Evolutionary conservation across 1,284 basidiomycete genomes (phyloP).

Genomic region (Austroboletus novae-zelandiae): DNA sequence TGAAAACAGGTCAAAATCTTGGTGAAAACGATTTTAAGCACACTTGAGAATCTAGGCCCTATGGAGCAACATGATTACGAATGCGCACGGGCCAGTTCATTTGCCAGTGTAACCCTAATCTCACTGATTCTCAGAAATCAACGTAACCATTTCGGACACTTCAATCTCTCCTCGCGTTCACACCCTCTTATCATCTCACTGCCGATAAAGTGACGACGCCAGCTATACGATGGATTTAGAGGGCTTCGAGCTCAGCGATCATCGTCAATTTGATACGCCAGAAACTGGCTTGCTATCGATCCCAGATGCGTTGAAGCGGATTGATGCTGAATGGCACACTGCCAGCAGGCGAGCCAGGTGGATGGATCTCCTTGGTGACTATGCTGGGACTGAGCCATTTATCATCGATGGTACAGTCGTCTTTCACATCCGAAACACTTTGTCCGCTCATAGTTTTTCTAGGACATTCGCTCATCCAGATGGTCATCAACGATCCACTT

Average conservation of each 20-base stretch:
- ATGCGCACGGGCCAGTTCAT: slow-evolving; percentile 15
- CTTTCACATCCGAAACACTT: background rate
- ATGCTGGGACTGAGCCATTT: slow-evolving; percentile 66
- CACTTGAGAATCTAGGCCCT: no score
- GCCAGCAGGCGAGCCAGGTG: slow-evolving; percentile 44
- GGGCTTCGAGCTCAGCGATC: slow-evolving; percentile 24
- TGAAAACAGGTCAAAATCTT: no score
- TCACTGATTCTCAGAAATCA: no score
- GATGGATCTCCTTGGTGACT: slow-evolving; percentile 72
- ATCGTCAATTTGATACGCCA: background rate
- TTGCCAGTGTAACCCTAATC: no score
- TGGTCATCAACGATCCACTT: slow-evolving; percentile 55
- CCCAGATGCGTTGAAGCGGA: slow-evolving; percentile 24
- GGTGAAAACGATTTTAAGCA: no score
- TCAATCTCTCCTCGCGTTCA: background rate
- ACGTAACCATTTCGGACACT: no score
- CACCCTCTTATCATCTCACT: background rate
- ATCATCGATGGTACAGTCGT: slow-evolving; percentile 53
- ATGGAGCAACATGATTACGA: background rate
- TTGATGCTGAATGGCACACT: slow-evolving; percentile 42
- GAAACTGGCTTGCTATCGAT: slow-evolving; percentile 7
- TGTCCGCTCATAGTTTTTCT: background rate
- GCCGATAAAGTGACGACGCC: background rate
- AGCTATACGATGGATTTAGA: slow-evolving; percentile 29
- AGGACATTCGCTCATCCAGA: slow-evolving; percentile 64